These are phyloP conservation scores for Perkinsus olseni DNA, from an alignment of 169 alveolate genomes.

Conservation along the genomic window DNA sequence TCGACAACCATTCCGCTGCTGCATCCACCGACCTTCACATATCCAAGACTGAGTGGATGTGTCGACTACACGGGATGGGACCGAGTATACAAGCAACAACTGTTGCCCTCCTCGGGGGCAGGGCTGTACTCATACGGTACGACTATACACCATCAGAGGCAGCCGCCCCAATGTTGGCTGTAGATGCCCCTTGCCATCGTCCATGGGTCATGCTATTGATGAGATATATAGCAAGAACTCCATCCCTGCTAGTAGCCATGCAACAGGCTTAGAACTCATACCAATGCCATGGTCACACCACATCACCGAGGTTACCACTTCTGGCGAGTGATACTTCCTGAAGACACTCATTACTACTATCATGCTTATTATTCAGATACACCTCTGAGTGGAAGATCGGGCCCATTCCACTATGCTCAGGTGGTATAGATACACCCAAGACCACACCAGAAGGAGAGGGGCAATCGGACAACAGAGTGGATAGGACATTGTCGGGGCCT, in stretches of 20 bases:
- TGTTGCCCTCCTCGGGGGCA: not conserved
- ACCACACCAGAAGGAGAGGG: too few species aligned
- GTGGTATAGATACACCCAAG: not conserved
- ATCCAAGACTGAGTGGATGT: not conserved
- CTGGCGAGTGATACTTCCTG: not conserved
- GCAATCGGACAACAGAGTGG: too few species aligned
- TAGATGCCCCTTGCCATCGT: not conserved
- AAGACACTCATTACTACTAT: too few species aligned
- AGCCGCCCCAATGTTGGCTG: not conserved
- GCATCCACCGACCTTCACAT: not conserved
- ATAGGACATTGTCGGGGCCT: too few species aligned
- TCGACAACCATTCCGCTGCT: not conserved
- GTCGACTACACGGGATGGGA: not conserved
- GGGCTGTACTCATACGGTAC: not conserved
- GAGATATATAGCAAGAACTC: not conserved
- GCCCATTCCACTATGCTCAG: not conserved
- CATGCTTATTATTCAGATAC: not conserved
- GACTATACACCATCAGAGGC: too few species aligned
- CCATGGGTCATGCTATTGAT: not conserved
- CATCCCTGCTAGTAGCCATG: not conserved
- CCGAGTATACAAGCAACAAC: not conserved
- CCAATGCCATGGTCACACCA: not conserved
- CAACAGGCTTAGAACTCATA: not conserved
- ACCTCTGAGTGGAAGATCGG: not conserved
- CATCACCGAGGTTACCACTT: not conserved